These are phyloP conservation scores for Lunasporangiospora selenospora DNA, from an alignment of 192 early-diverging fungal species.

Conservation along the genomic window DNA sequence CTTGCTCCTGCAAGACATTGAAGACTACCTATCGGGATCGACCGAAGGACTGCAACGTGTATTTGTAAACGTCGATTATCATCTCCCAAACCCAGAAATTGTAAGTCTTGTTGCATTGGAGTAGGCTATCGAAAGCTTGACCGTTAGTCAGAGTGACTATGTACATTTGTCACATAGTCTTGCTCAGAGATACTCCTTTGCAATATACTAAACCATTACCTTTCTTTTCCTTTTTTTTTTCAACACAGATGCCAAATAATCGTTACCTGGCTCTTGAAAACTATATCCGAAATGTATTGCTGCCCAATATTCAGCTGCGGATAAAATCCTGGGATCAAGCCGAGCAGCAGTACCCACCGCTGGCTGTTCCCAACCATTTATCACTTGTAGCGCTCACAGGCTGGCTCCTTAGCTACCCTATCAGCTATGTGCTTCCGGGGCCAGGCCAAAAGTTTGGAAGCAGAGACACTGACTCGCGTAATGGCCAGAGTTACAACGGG, in stretches of 20 bases:
- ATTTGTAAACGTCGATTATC: slow-evolving; percentile 33
- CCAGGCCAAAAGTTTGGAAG: not conserved
- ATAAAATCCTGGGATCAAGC: slow-evolving; percentile 31
- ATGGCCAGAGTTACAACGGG: not conserved
- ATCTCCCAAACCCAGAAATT: slow-evolving; percentile 19
- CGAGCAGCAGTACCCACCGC: slow-evolving; percentile 9
- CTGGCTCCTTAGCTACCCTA: slow-evolving; percentile 25
- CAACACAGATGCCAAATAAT: slow-evolving; percentile 23
- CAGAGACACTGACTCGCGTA: not conserved
- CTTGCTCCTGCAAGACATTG: slow-evolving; percentile 17
- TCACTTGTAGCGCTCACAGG: slow-evolving; percentile 26
- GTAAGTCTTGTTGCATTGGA: too few species aligned
- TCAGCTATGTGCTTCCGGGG: slow-evolving; percentile 19
- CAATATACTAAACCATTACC: too few species aligned
- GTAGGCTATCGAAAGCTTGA: too few species aligned
- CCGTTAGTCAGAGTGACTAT: not conserved
- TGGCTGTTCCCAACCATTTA: slow-evolving; percentile 14
- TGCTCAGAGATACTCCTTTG: too few species aligned
- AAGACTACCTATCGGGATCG: slow-evolving; percentile 21
- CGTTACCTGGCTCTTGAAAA: slow-evolving; percentile 9
- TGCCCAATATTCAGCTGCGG: slow-evolving; percentile 13
- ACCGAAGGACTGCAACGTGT: slow-evolving; percentile 6
- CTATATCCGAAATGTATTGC: slow-evolving; percentile 11
- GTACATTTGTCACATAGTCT: not conserved
- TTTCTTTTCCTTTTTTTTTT: not conserved